These are phyloP conservation scores for Sicyos edulis DNA, from an alignment of 306 rosid species.

Conservation along the genomic window DNA sequence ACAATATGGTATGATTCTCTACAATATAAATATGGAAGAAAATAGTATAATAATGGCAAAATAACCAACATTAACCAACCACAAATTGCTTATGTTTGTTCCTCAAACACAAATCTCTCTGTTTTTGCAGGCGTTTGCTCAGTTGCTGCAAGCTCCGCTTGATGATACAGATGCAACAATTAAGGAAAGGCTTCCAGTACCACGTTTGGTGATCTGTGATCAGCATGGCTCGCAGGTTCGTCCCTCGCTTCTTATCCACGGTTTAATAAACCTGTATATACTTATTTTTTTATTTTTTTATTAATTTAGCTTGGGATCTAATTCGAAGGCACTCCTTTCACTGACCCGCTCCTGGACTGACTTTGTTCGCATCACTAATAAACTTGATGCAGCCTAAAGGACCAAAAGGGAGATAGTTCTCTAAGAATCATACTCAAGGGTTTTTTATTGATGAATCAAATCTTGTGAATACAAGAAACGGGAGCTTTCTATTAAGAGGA, in stretches of 20 bases:
- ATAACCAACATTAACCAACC: background rate
- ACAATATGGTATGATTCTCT: too few species aligned
- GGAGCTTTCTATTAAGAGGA: too few species aligned
- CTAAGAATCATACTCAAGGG: too few species aligned
- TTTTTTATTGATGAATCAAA: too few species aligned
- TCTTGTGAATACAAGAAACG: too few species aligned
- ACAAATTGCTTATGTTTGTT: background rate
- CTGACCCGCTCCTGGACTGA: background rate
- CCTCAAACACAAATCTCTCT: background rate
- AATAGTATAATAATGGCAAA: too few species aligned
- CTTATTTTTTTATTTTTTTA: background rate
- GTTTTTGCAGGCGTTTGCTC: slow-evolving; percentile 75
- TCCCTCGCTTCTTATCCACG: background rate
- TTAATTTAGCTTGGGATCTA: background rate
- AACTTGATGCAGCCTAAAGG: too few species aligned
- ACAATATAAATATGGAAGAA: too few species aligned
- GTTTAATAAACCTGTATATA: background rate
- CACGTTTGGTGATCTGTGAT: slow-evolving; percentile 92
- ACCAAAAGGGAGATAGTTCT: too few species aligned
- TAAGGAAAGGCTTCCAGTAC: slow-evolving; percentile 91
- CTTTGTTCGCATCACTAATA: too few species aligned
- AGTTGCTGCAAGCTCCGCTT: slow-evolving; percentile 72
- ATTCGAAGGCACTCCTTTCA: background rate
- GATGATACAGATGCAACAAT: slow-evolving; percentile 66
- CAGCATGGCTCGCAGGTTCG: slow-evolving; percentile 95